These are phyloP conservation scores for Cordyceps fumosorosea DNA, from an alignment of 2,329 filamentous ascomycete genomes.

Conservation along the genomic window DNA sequence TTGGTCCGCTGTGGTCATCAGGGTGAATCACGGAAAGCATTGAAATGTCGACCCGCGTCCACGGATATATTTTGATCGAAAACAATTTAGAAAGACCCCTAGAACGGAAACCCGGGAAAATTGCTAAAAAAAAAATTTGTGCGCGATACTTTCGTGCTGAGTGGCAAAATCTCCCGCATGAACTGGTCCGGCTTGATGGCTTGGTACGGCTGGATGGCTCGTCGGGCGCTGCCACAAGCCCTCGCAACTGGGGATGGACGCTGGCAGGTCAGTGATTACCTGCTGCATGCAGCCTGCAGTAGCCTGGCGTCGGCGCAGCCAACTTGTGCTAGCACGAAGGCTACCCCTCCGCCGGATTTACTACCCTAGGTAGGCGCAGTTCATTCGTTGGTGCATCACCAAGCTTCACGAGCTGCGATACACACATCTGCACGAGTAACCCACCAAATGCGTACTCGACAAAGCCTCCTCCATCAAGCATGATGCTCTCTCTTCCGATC, in stretches of 20 bases:
- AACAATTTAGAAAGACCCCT: neutral
- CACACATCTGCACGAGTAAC: neutral
- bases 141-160: slow-evolving; percentile 4
- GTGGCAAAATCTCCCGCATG: slow-evolving; percentile 12
- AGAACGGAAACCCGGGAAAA: neutral
- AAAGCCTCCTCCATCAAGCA: neutral
- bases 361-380: no score
- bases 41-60: neutral
- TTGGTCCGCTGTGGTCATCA: neutral
- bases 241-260: neutral
- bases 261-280: neutral
- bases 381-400: neutral
- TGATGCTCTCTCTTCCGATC: neutral
- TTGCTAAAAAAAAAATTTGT: neutral
- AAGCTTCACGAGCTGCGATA: neutral
- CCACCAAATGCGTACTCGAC: neutral
- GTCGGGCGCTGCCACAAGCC: neutral
- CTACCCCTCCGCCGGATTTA: no score
- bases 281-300: neutral
- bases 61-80: neutral
- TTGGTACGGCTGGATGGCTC: neutral
- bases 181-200: slow-evolving; percentile 1
- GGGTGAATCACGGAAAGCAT: neutral
- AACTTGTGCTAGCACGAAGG: neutral
- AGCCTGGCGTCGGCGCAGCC: neutral